These are phyloP conservation scores for Rhodotorula sp. DNA, from an alignment of 1,284 basidiomycete species.

Conservation along the genomic window DNA sequence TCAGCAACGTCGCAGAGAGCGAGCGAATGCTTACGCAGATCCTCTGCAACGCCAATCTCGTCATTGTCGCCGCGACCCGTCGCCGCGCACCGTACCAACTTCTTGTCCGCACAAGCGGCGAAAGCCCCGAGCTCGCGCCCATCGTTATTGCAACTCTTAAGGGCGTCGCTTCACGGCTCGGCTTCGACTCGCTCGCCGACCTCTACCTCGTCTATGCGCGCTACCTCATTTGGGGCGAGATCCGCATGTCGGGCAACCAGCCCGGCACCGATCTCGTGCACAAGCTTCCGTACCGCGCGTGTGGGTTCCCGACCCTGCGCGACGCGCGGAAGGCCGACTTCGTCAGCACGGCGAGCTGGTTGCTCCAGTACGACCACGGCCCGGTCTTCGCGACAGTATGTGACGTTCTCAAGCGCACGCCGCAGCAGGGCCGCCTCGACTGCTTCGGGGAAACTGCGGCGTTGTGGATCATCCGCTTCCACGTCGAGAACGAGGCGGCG, in stretches of 20 bases:
- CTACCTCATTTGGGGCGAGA: slow-evolving; percentile 59
- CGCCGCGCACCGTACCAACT: slow-evolving; percentile 88
- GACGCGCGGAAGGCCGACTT: slow-evolving; percentile 38
- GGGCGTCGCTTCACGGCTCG: slow-evolving; percentile 68
- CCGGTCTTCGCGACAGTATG: slow-evolving; percentile 22
- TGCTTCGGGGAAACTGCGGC: slow-evolving; percentile 73
- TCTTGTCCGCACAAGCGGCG: slow-evolving; percentile 65
- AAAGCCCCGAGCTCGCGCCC: slow-evolving; percentile 26
- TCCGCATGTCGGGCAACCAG: slow-evolving; percentile 46
- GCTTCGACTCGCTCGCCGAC: slow-evolving; percentile 63
- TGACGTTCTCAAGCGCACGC: slow-evolving; percentile 43
- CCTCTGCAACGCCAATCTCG: slow-evolving; percentile 65
- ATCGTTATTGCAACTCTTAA: slow-evolving; percentile 62
- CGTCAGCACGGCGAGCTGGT: slow-evolving; percentile 25
- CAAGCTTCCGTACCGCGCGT: slow-evolving; percentile 66
- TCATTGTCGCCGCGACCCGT: slow-evolving; percentile 74
- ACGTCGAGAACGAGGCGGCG: not conserved
- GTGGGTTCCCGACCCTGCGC: slow-evolving; percentile 67
- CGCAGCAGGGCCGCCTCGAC: slow-evolving; percentile 60
- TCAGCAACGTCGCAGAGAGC: slow-evolving; percentile 56
- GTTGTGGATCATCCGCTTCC: slow-evolving; percentile 50
- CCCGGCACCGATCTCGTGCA: slow-evolving; percentile 58
- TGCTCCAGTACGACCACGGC: slow-evolving; percentile 15
- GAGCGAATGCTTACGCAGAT: slow-evolving; percentile 79
- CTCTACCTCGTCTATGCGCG: slow-evolving; percentile 79